Evolutionary conservation across 2,329 filamentous ascomycete species (phyloP).

Genomic region (Fusarium sp.): DNA sequence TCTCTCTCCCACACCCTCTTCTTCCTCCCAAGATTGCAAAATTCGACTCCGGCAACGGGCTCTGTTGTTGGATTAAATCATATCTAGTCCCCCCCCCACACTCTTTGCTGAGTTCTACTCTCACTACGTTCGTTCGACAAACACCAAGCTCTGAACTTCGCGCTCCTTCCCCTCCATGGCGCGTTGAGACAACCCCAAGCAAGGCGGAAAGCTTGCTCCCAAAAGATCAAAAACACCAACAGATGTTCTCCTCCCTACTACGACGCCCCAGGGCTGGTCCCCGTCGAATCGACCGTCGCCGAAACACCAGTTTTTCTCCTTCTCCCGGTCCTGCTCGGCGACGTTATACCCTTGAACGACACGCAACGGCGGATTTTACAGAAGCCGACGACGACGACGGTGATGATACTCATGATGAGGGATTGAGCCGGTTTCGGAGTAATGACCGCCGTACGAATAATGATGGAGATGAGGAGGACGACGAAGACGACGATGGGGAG

Average conservation of each 20-base stretch:
- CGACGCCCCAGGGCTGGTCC: constrained; percentile 45
- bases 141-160: constrained; percentile 8
- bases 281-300: constrained; percentile 45
- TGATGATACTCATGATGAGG: constrained; percentile 52
- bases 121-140: constrained; percentile 37
- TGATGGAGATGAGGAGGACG: constrained; percentile 60
- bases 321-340: constrained; percentile 44
- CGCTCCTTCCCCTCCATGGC: constrained; percentile 35
- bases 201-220: constrained; percentile 39
- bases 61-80: constrained; percentile 21
- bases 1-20: constrained; percentile 30
- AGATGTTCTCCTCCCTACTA: constrained; percentile 51
- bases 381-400: constrained; percentile 66
- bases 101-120: constrained; percentile 25
- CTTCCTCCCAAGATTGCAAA: constrained; percentile 29
- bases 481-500: constrained; percentile 53
- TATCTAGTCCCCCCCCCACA: constrained; percentile 20
- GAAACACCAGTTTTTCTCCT: constrained; percentile 42
- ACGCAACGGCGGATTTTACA: constrained; percentile 71
- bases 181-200: constrained; percentile 38
- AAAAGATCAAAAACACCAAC: constrained; percentile 25
- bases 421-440: constrained; percentile 32
- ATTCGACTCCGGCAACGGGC: constrained; percentile 36
- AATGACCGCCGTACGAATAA: constrained; percentile 39
- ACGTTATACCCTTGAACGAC: constrained; percentile 46